Percentiles rank a stretch among this genome's conserved stretches.
phyloP scores from a whole-genome alignment of 495 filamentous ascomycete genomes.

The Chaetomium fimeti region DNA sequence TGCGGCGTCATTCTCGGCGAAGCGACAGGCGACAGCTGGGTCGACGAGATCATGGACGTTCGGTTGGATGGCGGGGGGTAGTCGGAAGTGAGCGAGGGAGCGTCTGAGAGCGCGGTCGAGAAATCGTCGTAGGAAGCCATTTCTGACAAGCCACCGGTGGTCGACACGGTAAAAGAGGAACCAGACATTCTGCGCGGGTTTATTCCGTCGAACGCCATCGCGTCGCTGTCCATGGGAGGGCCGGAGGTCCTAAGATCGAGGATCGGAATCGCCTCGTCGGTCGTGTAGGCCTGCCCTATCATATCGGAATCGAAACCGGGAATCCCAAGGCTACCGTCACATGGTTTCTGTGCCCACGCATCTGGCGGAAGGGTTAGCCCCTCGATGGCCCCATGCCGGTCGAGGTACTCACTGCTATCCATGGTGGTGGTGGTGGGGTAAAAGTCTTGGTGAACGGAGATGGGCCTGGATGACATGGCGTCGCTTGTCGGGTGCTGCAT shows the following conservation, averaged over 20 bases:
- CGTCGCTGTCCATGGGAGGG: slow-evolving; percentile 42
- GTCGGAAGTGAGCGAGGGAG: slow-evolving; percentile 56
- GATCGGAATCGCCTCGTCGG: slow-evolving; percentile 56
- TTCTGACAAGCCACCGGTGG: slow-evolving; percentile 55
- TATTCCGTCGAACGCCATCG: slow-evolving; percentile 42
- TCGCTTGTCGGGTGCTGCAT: slow-evolving; percentile 50
- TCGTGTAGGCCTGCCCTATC: slow-evolving; percentile 56
- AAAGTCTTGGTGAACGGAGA: slow-evolving; percentile 54
- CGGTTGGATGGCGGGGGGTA: slow-evolving; percentile 57
- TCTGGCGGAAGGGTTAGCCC: slow-evolving; percentile 43
- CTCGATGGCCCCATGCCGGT: slow-evolving; percentile 19
- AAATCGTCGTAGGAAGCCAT: slow-evolving; percentile 61
- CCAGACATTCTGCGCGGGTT: slow-evolving; percentile 56
- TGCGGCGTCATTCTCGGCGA: slow-evolving; percentile 60
- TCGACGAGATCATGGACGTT: slow-evolving; percentile 59
- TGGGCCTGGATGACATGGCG: slow-evolving; percentile 48
- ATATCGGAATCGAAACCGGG: slow-evolving; percentile 48
- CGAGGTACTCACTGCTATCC: slow-evolving; percentile 50
- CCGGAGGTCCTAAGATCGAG: slow-evolving; percentile 50
- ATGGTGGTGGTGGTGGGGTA: slow-evolving; percentile 50
- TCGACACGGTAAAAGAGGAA: slow-evolving; percentile 59
- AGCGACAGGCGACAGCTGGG: slow-evolving; percentile 57
- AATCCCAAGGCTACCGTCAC: slow-evolving; percentile 50
- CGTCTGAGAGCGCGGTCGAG: slow-evolving; percentile 55
- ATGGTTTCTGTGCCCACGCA: slow-evolving; percentile 51